Conservation (phyloP, 2,329 filamentous ascomycete genomes). For the Stemphylium beticola region DNA sequence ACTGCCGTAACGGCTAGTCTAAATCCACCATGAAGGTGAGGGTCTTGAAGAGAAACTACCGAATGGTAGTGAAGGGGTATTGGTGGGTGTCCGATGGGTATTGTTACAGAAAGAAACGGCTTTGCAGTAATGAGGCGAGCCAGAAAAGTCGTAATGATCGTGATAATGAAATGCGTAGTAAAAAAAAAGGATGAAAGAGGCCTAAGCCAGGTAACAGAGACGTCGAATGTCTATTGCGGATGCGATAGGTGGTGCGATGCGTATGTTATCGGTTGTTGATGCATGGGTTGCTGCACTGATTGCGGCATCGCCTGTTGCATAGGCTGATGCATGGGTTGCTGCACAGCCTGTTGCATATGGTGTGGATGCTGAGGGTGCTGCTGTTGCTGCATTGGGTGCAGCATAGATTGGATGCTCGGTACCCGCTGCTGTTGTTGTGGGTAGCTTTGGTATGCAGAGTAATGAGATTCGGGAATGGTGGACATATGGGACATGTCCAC, state of each 20-base stretch:
- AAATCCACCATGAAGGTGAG: background rate
- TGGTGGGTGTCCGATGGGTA: slow-evolving; percentile 11
- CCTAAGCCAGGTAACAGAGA: slow-evolving; percentile 17
- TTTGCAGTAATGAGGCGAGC: slow-evolving; percentile 1
- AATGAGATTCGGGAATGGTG: slow-evolving; percentile 29
- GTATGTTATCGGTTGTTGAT: slow-evolving; percentile 25
- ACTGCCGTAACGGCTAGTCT: slow-evolving; percentile 6
- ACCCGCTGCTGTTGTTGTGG: slow-evolving; percentile 39
- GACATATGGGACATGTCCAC: slow-evolving; percentile 32
- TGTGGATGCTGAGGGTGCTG: background rate
- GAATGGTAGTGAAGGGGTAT: slow-evolving; percentile 4
- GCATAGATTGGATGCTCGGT: slow-evolving; percentile 51
- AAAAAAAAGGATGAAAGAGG: slow-evolving; percentile 18
- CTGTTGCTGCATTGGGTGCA: slow-evolving; percentile 24
- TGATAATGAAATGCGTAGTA: slow-evolving; percentile 18
- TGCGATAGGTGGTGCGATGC: slow-evolving; percentile 24
- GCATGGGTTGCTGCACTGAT: slow-evolving; percentile 11
- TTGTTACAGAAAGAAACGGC: slow-evolving; percentile 13
- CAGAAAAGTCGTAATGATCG: slow-evolving; percentile 23
- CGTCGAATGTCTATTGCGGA: slow-evolving; percentile 16
- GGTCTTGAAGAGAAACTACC: slow-evolving; percentile 6
- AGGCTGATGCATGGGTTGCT: slow-evolving; percentile 11
- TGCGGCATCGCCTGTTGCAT: slow-evolving; percentile 13
- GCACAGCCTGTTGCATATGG: slow-evolving; percentile 7
- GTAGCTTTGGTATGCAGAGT: slow-evolving; percentile 27